Evolutionary conservation across 1,139 yeast species (phyloP).

Genomic region (Geotrichum klebahnii): DNA sequence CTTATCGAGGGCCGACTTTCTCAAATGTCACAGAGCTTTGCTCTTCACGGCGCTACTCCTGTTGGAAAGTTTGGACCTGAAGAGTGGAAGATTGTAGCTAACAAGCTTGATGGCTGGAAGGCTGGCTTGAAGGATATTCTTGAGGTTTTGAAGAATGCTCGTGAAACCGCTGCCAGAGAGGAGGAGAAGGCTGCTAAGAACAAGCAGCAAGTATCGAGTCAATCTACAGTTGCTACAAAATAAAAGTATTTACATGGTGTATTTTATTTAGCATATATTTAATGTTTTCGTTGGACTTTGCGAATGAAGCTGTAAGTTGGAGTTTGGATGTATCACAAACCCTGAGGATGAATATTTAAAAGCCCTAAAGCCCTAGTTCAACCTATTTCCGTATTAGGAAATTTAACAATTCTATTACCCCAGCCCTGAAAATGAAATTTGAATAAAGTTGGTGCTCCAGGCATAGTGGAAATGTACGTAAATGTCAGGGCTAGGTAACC

Average conservation of each 20-base stretch:
- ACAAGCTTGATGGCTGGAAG: conserved; percentile 41
- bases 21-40: conserved; percentile 40
- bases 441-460: conserved; percentile 11
- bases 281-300: not conserved
- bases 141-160: conserved; percentile 36
- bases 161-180: conserved; percentile 34
- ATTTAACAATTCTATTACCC: not conserved
- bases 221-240: conserved; percentile 1
- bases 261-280: conserved; percentile 9
- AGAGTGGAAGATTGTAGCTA: conserved; percentile 41
- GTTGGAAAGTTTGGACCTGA: conserved; percentile 40
- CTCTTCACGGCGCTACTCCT: conserved; percentile 41
- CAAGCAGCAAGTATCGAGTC: conserved; percentile 6
- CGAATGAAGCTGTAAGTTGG: too few species aligned
- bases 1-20: conserved; percentile 45
- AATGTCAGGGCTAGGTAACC: too few species aligned
- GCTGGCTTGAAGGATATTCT: conserved; percentile 37
- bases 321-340: too few species aligned
- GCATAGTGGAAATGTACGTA: too few species aligned
- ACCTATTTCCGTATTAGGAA: conserved; percentile 13
- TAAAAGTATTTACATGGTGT: conserved; percentile 3
- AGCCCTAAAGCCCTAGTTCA: conserved; percentile 21
- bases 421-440: not conserved
- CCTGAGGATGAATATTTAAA: too few species aligned
- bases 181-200: conserved; percentile 22